Percentiles rank a stretch among this genome's conserved stretches.
These are phyloP conservation scores for Plasmopara muralis DNA, from an alignment of 352 stramenopile species.

Conservation along the genomic window DNA sequence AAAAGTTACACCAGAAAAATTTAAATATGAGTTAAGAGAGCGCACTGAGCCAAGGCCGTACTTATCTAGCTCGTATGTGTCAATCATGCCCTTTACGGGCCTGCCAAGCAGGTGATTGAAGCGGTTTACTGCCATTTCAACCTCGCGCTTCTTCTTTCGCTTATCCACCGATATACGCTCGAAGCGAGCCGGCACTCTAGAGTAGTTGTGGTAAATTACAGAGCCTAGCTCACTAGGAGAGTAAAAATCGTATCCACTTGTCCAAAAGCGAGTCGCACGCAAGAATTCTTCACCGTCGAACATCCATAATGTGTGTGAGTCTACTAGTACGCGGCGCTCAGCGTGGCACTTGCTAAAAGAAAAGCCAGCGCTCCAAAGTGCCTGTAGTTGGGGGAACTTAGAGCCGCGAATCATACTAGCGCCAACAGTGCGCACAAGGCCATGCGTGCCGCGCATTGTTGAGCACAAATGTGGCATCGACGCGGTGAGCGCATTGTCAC, in stretches of 20 bases:
- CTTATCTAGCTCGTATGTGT: constrained; percentile 55
- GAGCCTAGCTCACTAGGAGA: constrained; percentile 47
- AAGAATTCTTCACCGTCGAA: constrained; percentile 72
- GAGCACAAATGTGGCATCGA: constrained; percentile 70
- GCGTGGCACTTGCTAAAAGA: constrained; percentile 85
- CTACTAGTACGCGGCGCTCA: constrained; percentile 60
- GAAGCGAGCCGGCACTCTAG: constrained; percentile 53
- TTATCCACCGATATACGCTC: constrained; percentile 47
- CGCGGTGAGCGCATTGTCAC: constrained; percentile 55
- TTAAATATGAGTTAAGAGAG: constrained; percentile 50
- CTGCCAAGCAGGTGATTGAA: constrained; percentile 50
- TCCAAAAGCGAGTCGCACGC: constrained; percentile 55
- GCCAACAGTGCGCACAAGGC: constrained; percentile 61
- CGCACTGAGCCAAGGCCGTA: constrained; percentile 49
- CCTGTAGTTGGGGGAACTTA: constrained; percentile 66
- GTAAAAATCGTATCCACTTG: constrained; percentile 65
- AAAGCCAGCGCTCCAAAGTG: constrained; percentile 69
- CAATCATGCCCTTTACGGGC: constrained; percentile 50
- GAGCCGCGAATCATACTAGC: constrained; percentile 72
- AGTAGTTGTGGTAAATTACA: constrained; percentile 77
- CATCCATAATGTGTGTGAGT: constrained; percentile 78
- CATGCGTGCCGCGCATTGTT: constrained; percentile 62
- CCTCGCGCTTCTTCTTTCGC: constrained; percentile 36
- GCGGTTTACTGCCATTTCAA: constrained; percentile 48
- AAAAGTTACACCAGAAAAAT: constrained; percentile 56